Evolutionary conservation across 2,329 filamentous ascomycete species (phyloP).

Genomic region (Fusarium transvaalense): DNA sequence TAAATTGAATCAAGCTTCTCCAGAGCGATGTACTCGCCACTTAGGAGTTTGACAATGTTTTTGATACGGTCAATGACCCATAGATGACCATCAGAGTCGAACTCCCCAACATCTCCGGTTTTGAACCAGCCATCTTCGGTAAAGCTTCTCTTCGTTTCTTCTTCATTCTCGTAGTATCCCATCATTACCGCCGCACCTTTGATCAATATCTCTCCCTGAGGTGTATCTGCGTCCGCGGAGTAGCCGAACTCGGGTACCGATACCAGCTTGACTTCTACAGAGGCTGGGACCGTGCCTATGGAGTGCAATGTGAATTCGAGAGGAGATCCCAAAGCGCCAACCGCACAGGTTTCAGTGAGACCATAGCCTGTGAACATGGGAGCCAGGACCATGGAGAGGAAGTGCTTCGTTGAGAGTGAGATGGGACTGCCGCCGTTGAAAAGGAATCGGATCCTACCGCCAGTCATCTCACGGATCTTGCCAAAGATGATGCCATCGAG

Average conservation of each 20-base stretch:
- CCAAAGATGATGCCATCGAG: conserved; percentile 89
- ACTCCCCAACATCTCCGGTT: conserved; percentile 94
- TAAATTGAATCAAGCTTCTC: conserved; percentile 96
- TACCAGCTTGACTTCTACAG: conserved; percentile 89
- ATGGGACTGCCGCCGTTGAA: conserved; percentile 97
- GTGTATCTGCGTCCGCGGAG: conserved; percentile 76
- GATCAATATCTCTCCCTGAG: conserved; percentile 93
- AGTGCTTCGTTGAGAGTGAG: conserved; percentile 85
- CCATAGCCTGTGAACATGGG: conserved; percentile 97
- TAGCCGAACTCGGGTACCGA: conserved; percentile 90
- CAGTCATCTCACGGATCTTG: conserved; percentile 89
- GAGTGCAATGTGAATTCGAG: conserved; percentile 82
- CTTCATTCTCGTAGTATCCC: conserved; percentile 85
- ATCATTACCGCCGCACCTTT: conserved; percentile 79
- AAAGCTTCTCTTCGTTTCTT: conserved; percentile 82
- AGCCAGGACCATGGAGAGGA: conserved; percentile 90
- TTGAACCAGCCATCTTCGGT: conserved; percentile 94
- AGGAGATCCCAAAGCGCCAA: conserved; percentile 82
- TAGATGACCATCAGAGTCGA: conserved; percentile 81
- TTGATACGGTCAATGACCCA: conserved; percentile 95
- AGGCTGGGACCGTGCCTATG: conserved; percentile 81
- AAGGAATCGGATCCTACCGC: conserved; percentile 85
- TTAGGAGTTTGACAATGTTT: conserved; percentile 94
- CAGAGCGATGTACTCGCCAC: conserved; percentile 97
- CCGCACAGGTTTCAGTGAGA: conserved; percentile 89